Evolutionary conservation across 73 alveolate species (phyloP).

Genomic region (Paraurostyla sp.): DNA sequence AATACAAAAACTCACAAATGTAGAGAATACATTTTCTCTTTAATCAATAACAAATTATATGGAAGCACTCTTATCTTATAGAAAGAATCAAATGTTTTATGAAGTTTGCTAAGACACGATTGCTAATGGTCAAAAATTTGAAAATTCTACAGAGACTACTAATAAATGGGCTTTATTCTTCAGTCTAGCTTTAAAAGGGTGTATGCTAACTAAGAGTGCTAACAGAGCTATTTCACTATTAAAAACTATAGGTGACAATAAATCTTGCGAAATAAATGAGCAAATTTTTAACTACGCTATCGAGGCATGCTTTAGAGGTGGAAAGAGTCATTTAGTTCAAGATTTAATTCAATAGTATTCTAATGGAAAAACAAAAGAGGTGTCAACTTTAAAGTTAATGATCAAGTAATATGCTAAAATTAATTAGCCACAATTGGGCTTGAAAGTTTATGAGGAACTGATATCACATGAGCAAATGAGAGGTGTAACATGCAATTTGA

Average conservation of each 20-base stretch:
- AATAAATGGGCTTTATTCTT: too few species aligned
- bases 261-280: not conserved
- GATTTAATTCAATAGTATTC: not conserved
- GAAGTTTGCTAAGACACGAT: not conserved
- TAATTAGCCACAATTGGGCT: not conserved
- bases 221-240: not conserved
- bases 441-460: not conserved
- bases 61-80: slow-evolving; percentile 16
- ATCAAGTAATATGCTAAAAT: not conserved
- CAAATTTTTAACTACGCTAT: not conserved
- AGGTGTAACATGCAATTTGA: not conserved
- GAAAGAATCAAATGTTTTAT: not conserved
- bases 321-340: not conserved
- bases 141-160: too few species aligned
- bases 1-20: too few species aligned
- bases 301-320: slow-evolving; percentile 20
- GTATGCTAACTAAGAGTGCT: slow-evolving; percentile 30
- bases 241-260: not conserved
- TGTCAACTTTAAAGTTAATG: not conserved
- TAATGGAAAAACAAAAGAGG: not conserved
- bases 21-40: too few species aligned
- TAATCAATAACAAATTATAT: not conserved
- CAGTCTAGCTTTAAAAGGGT: not conserved
- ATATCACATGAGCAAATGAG: not conserved
- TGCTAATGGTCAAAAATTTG: too few species aligned